phyloP scores from a whole-genome alignment of 164 flowering plant genomes.

The Stephania cephalantha region DNA sequence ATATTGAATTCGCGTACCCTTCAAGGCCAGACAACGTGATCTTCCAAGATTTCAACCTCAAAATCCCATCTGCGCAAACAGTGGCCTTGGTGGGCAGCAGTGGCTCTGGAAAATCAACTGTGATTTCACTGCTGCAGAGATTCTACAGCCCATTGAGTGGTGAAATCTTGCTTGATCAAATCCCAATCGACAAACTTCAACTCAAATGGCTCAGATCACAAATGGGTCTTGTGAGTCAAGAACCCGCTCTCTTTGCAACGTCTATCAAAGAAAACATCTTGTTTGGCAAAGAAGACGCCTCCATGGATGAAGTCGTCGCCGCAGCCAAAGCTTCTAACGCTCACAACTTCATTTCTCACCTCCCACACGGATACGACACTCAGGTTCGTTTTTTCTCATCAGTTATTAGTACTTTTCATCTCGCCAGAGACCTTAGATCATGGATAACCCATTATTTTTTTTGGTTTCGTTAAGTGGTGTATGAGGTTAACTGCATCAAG shows the following conservation, averaged over 20 bases:
- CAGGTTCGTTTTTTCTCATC: constrained; percentile 36
- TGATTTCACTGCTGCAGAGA: constrained; percentile 56
- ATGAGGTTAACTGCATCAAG: too few species aligned
- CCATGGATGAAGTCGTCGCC: constrained; percentile 52
- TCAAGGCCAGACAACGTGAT: constrained; percentile 57
- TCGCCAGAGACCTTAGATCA: too few species aligned
- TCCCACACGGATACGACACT: constrained; percentile 81
- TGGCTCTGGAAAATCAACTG: constrained; percentile 92
- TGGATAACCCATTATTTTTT: too few species aligned
- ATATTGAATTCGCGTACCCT: constrained; percentile 71
- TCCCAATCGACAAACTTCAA: constrained; percentile 52
- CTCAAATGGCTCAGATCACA: constrained; percentile 83
- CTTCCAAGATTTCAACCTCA: constrained; percentile 44
- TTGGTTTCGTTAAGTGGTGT: too few species aligned
- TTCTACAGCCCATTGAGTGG: constrained; percentile 77
- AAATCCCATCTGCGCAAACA: constrained; percentile 60
- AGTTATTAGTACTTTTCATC: background rate
- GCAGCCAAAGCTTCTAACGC: constrained; percentile 87
- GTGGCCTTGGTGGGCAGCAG: constrained; percentile 85
- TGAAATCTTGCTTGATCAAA: constrained; percentile 61
- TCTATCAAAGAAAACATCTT: constrained; percentile 73
- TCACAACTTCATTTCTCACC: constrained; percentile 61
- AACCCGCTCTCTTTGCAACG: constrained; percentile 83
- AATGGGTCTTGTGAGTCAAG: constrained; percentile 94
- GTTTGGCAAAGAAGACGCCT: constrained; percentile 79